Percentiles rank a stretch among this genome's conserved stretches.
phyloP scores from a whole-genome alignment of 2,329 filamentous ascomycete species.

The Cladophialophora bantiana region DNA sequence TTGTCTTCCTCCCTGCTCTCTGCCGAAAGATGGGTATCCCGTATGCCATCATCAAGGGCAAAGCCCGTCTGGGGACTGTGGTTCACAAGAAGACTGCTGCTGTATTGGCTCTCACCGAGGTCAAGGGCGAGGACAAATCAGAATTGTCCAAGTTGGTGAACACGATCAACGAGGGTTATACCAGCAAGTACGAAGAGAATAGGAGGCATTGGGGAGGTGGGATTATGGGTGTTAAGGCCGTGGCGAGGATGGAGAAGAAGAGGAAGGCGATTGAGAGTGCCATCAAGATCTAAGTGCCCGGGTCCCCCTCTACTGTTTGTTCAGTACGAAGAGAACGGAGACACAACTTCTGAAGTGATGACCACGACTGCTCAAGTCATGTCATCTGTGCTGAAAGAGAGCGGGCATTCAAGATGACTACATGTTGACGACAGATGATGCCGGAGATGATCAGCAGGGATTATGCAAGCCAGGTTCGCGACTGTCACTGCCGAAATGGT shows the following conservation, averaged over 20 bases:
- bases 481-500: too few species aligned
- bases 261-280: conserved; percentile 91
- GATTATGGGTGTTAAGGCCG: conserved; percentile 98
- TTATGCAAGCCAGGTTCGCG: too few species aligned
- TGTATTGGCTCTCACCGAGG: conserved; percentile 93
- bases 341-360: too few species aligned
- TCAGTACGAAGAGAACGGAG: not conserved
- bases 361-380: too few species aligned
- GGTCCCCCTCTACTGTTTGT: not conserved
- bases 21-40: conserved; percentile 99
- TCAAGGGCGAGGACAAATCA: conserved; percentile 96
- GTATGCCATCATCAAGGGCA: conserved; percentile 99
- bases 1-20: conserved; percentile 97
- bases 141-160: conserved; percentile 97
- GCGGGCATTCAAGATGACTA: too few species aligned
- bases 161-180: conserved; percentile 97
- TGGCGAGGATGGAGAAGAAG: conserved; percentile 79
- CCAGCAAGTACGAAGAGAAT: conserved; percentile 90
- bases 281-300: conserved; percentile 89
- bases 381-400: too few species aligned
- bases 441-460: too few species aligned
- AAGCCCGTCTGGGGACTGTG: conserved; percentile 97
- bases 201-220: conserved; percentile 98
- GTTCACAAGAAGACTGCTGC: conserved; percentile 99
- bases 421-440: too few species aligned